Base-by-base conservation (phyloP, 352 stramenopile species). In the Thraustochytrium sp. region DNA sequence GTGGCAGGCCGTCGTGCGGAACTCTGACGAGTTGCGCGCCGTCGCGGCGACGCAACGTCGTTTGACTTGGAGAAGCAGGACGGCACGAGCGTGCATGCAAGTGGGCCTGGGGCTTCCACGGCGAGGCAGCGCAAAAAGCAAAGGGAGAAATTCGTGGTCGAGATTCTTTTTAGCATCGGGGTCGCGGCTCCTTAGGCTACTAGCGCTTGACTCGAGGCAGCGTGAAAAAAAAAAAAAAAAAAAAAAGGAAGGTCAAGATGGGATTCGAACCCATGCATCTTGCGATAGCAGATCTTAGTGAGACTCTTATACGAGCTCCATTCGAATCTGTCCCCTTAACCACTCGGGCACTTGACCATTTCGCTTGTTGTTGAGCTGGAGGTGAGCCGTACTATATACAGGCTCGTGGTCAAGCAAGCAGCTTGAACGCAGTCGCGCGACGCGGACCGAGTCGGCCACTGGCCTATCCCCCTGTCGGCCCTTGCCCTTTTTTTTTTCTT, bases 261-360 rank as follows among this genome's bases (percentile, higher is more conserved):
- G 46, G 59, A 72, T 72, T 72, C 59, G 59, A 72, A 72, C 59
- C 46, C 59, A 31, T 72, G 59, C 42, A 31, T 26, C 59, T 72
- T 29, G 46, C 59, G 59, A 26, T 31, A 72, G 59, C 59, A 72
- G 59, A 72, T 72, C 1, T 72, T 72, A 44, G 59, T n/a, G 59
- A 42, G 1, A n/a, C 1, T 1, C 59, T 72, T 16, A 46, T 26
- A 26, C 34, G 46, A 72, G 40, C 1, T 21, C 13, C 2, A 0
- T 72, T 72, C 59, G 59, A 72, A 72, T 72, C 59, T 72, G 59
- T 72, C 59, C 59, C 59, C 59, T 72, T 72, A 72, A 72, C 59
- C 59, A 72, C 59, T 72, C 59, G 59, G 59, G 59, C 59, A 72
- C 42, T 44, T 31, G 59, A 72, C 59, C 59, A 49, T 72, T 38